Conservation (phyloP, 192 early-diverging fungal genomes). For the Coemansia sp. region DNA sequence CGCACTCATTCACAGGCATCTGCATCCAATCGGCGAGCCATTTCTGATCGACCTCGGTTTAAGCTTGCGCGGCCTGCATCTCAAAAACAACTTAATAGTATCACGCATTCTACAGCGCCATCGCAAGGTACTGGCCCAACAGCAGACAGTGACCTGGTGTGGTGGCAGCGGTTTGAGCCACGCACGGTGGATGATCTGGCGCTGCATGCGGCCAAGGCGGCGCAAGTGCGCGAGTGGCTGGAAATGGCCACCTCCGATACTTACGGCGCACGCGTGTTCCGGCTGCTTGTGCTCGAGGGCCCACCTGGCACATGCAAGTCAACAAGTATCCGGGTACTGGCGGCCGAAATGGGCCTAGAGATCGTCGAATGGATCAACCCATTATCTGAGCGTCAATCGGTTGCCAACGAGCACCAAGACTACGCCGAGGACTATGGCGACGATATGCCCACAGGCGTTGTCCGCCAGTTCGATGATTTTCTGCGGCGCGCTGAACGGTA, state of each 20-base stretch:
- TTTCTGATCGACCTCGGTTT: slow-evolving; percentile 36
- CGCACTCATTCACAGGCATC: not conserved
- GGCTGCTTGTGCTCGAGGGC: slow-evolving; percentile 61
- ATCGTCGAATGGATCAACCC: slow-evolving; percentile 69
- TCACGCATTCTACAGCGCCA: not conserved
- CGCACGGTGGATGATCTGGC: slow-evolving; percentile 46
- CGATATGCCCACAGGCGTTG: slow-evolving; percentile 34
- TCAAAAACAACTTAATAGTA: not conserved
- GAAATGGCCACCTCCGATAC: slow-evolving; percentile 20
- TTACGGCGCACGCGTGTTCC: slow-evolving; percentile 17
- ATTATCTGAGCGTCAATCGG: slow-evolving; percentile 3
- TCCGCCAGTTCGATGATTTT: slow-evolving; percentile 58
- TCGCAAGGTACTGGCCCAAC: not conserved
- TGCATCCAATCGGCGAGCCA: slow-evolving; percentile 19
- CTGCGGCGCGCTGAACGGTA: slow-evolving; percentile 57
- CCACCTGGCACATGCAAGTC: slow-evolving; percentile 70
- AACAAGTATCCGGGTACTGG: slow-evolving; percentile 58
- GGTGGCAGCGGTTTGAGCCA: slow-evolving; percentile 51
- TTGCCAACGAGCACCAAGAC: slow-evolving; percentile 3
- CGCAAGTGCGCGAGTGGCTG: slow-evolving; percentile 62
- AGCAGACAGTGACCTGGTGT: slow-evolving; percentile 20
- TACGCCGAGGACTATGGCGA: not conserved
- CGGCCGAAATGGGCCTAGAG: slow-evolving; percentile 54
- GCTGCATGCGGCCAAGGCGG: slow-evolving; percentile 54
- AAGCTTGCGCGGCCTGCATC: slow-evolving; percentile 10